These are phyloP conservation scores for Cordyceps pruinosa DNA, from an alignment of 2,329 filamentous ascomycete species.

Conservation along the genomic window DNA sequence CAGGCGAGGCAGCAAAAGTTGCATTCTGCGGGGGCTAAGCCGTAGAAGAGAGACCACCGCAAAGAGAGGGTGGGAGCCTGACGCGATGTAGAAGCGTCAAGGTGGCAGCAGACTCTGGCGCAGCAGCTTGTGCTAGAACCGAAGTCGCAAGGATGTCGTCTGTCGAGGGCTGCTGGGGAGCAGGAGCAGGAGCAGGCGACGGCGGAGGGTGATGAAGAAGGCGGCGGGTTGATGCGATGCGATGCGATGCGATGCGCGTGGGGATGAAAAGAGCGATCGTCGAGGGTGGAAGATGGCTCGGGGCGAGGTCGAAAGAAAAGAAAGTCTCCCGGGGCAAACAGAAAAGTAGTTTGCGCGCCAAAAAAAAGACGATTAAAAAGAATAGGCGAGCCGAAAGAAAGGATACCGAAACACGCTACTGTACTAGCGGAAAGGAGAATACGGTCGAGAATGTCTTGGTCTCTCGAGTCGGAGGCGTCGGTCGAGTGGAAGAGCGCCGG, in stretches of 20 bases:
- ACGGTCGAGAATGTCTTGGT: background rate
- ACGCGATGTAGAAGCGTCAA: background rate
- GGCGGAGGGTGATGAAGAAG: background rate
- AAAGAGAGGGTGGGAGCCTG: background rate
- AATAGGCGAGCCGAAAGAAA: constrained; percentile 1
- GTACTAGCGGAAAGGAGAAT: constrained; percentile 2
- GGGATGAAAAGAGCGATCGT: background rate
- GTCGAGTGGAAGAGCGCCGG: constrained; percentile 3
- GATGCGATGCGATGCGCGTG: background rate
- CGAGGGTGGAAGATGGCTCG: background rate
- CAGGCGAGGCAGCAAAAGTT: constrained; percentile 9
- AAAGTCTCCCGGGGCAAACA: constrained; percentile 6
- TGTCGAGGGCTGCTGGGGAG: background rate
- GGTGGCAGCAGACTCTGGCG: background rate
- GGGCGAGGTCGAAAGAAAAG: background rate
- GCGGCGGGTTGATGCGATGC: background rate
- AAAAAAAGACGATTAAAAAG: constrained; percentile 8
- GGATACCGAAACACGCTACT: constrained; percentile 5
- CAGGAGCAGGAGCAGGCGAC: background rate
- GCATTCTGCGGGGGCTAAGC: constrained; percentile 9
- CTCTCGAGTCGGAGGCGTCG: background rate
- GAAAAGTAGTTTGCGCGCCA: constrained; percentile 4
- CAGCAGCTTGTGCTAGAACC: background rate
- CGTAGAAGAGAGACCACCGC: constrained; percentile 6
- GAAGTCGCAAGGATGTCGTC: background rate